Evolutionary conservation across 208 protist species (phyloP), one percentile per base, ranked within the genome.

Genomic region (Crithidia brevicula): DNA sequence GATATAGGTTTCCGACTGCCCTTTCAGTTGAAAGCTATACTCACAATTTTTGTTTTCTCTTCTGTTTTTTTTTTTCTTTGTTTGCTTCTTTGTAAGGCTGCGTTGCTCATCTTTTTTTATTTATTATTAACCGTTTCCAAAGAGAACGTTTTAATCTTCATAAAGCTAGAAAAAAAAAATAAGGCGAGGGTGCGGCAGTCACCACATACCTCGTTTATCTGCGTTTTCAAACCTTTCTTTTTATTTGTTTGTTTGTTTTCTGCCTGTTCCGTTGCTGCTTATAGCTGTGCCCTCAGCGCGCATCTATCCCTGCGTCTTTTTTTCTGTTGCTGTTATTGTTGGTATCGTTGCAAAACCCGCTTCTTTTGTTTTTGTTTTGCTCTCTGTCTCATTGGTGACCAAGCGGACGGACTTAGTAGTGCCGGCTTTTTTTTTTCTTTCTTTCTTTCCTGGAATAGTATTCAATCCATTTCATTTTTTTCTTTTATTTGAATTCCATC

Each of bases 331-430:
- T n/a, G n/a, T n/a, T n/a, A n/a, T n/a, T n/a, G n/a, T n/a, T n/a
- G n/a, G n/a, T n/a, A n/a, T n/a, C n/a, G n/a, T n/a, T n/a, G n/a
- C n/a, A n/a, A n/a, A n/a, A n/a, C n/a, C n/a, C n/a, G n/a, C n/a
- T n/a, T 53, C 3, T 5, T 27, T 60, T 49, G 16, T 63, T 46
- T 27, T 61, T 68, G 8, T 57, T 40, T 58, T 7, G 38, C 58
- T 46, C 50, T 47, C 42, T 64, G 4, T 60, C 20, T 45, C 15
- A 45, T n/a, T n/a, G 6, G n/a, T 49, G 10, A 18, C 43, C n/a
- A n/a, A n/a, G n/a, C n/a, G n/a, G n/a, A n/a, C n/a, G n/a, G n/a
- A n/a, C n/a, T n/a, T n/a, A n/a, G n/a, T n/a, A n/a, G n/a, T n/a
- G n/a, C n/a, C n/a, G n/a, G n/a, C n/a, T n/a, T n/a, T n/a, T n/a